Conservation (phyloP, 495 filamentous ascomycete species). For the Bacidia gigantensis region DNA sequence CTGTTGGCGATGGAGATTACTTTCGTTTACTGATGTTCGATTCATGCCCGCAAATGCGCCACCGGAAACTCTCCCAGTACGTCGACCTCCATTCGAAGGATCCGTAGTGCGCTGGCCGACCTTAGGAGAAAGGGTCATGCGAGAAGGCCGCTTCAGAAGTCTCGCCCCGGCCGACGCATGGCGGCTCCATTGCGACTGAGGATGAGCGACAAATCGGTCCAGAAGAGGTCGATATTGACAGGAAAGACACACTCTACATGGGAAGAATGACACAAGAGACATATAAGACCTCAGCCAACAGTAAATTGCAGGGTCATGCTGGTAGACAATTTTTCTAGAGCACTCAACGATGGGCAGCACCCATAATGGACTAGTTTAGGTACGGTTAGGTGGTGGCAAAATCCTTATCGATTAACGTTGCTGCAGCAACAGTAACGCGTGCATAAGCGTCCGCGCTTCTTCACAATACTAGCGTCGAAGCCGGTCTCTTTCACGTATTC, state of each 20-base stretch:
- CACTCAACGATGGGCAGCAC: too few species aligned
- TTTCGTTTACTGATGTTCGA: slow-evolving; percentile 50
- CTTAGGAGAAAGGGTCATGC: slow-evolving; percentile 66
- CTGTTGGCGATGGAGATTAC: slow-evolving; percentile 24
- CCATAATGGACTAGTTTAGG: too few species aligned
- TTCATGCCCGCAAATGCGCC: slow-evolving; percentile 76
- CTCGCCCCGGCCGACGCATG: not conserved
- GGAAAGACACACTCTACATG: slow-evolving; percentile 20
- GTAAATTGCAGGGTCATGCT: too few species aligned
- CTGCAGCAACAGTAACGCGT: too few species aligned
- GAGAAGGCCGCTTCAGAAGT: slow-evolving; percentile 38
- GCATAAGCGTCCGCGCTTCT: too few species aligned
- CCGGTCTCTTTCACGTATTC: too few species aligned
- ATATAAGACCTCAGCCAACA: not conserved
- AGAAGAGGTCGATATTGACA: slow-evolving; percentile 25
- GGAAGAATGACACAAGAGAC: slow-evolving; percentile 5
- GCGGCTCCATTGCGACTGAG: slow-evolving; percentile 26
- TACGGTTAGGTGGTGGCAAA: too few species aligned
- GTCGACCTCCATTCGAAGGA: slow-evolving; percentile 20
- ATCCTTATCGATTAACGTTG: too few species aligned
- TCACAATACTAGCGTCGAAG: too few species aligned
- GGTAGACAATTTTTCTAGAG: too few species aligned
- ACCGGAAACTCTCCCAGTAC: slow-evolving; percentile 13
- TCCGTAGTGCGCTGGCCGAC: slow-evolving; percentile 44
- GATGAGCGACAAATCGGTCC: slow-evolving; percentile 6